Evolutionary conservation across 2,329 filamentous ascomycete genomes (phyloP), one percentile per base, ranked within the genome.

Genomic region (Trichoderma citrinoviride): DNA sequence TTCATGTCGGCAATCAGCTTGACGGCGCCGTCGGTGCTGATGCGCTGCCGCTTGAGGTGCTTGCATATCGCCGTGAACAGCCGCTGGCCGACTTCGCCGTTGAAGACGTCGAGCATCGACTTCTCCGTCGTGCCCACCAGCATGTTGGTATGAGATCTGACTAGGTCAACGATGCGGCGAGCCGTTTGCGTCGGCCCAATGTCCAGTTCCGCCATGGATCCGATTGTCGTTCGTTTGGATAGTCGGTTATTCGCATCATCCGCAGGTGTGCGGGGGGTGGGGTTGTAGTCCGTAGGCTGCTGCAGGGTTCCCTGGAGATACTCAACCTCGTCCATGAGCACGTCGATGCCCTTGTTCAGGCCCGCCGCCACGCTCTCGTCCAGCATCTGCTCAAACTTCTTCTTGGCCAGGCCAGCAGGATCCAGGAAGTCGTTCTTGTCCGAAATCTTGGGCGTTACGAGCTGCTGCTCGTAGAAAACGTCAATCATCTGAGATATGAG

Each of bases 401-500:
- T 98, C 85, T 99, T 99, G 69, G 95, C 93, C 71, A 97, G 90
- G 37, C 91, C 90, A 0, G 93, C 92, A 21, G 93, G 90, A 73
- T 96, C 92, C 54, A 99, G 82, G 73, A 99, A 99, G 78, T 99
- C 95, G 74, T 96, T 96, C 49, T 91, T 88, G 74, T 98, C 94
- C 1, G 90, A 90, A 61, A 99, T 88, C 71, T 91, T 91, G 15
- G 90, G 86, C 0, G 87, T 85, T 6, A 93, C 87, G 29, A 99
- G 85, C 78, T 99, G 95, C 78, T 98, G 95, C 74, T 96, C 91
- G 78, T 96, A 99, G 75, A 99, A 99, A 40, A 99, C 93, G 74
- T 99, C 95, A 65, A 99, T 87, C 95, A 99, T 99, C 76, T 99
- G 95, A 66, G 96, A 92, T 71, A 99, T 99, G 65, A 99, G 83